These are phyloP conservation scores for Corinectria fuckeliana DNA, from an alignment of 2,329 filamentous ascomycete species.

Conservation along the genomic window DNA sequence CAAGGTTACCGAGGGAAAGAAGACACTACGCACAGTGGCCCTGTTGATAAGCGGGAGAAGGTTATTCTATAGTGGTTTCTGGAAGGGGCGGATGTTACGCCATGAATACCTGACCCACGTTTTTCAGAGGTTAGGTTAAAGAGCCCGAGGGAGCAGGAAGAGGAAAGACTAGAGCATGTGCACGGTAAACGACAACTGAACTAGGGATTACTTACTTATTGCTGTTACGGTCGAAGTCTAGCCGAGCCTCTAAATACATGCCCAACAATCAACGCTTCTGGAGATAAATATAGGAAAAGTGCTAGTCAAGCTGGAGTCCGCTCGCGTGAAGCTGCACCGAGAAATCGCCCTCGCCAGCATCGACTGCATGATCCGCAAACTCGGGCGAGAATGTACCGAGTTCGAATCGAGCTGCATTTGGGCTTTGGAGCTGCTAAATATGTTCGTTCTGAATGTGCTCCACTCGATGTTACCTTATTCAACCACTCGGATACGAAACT, in stretches of 20 bases:
- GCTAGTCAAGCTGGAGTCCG: background rate
- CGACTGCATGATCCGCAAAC: background rate
- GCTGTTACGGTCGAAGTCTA: background rate
- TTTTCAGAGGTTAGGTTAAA: slow-evolving; percentile 45
- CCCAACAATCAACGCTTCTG: background rate
- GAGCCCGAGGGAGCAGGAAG: slow-evolving; percentile 40
- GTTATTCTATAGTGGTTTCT: slow-evolving; percentile 49
- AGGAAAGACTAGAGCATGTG: slow-evolving; percentile 29
- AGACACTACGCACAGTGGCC: slow-evolving; percentile 29
- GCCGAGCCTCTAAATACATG: background rate
- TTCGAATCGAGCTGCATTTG: no score
- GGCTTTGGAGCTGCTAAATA: no score
- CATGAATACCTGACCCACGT: slow-evolving; percentile 43
- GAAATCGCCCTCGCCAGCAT: background rate
- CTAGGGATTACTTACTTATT: background rate
- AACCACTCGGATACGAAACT: no score
- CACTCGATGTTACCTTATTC: no score
- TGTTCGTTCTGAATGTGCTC: no score
- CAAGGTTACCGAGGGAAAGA: slow-evolving; percentile 46
- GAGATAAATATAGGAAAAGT: background rate
- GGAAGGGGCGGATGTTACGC: slow-evolving; percentile 44
- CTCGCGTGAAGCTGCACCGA: background rate
- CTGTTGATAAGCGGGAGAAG: slow-evolving; percentile 37
- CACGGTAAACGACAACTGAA: background rate
- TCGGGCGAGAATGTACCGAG: background rate